phyloP scores from a whole-genome alignment of 805 yeast genomes.

The Grigorovia humatica region DNA sequence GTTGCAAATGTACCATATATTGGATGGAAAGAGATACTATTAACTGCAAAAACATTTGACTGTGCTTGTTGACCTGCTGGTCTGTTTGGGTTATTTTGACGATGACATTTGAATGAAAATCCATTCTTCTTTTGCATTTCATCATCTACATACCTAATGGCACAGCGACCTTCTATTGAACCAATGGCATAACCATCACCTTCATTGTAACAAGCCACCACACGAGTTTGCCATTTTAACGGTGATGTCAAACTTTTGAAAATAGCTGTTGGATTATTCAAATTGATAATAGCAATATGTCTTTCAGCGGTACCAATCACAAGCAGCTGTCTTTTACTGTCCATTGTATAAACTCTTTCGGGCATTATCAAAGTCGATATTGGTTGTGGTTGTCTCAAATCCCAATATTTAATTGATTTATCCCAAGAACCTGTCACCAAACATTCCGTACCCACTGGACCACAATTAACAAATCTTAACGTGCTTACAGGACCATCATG shows the following conservation, averaged over 20 bases:
- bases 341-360: conserved; percentile 87
- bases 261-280: conserved; percentile 73
- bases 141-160: conserved; percentile 84
- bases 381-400: conserved; percentile 74
- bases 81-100: conserved; percentile 43
- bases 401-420: conserved; percentile 91
- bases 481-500: conserved; percentile 74
- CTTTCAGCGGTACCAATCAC: conserved; percentile 94
- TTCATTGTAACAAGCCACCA: conserved; percentile 74
- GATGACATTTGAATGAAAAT: conserved; percentile 90
- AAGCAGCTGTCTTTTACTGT: conserved; percentile 63
- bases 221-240: conserved; percentile 79
- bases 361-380: conserved; percentile 75
- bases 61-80: conserved; percentile 43
- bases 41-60: conserved; percentile 65
- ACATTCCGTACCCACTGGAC: conserved; percentile 66
- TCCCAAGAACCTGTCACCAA: conserved; percentile 96
- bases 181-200: conserved; percentile 92
- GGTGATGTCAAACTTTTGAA: conserved; percentile 69
- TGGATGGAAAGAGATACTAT: conserved; percentile 80
- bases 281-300: conserved; percentile 64
- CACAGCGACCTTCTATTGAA: conserved; percentile 91
- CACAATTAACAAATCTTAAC: conserved; percentile 72
- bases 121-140: conserved; percentile 60
- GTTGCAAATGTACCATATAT: conserved; percentile 83